Evolutionary conservation across 2,329 filamentous ascomycete genomes (phyloP).

Genomic region (Delphinella strobiligena): DNA sequence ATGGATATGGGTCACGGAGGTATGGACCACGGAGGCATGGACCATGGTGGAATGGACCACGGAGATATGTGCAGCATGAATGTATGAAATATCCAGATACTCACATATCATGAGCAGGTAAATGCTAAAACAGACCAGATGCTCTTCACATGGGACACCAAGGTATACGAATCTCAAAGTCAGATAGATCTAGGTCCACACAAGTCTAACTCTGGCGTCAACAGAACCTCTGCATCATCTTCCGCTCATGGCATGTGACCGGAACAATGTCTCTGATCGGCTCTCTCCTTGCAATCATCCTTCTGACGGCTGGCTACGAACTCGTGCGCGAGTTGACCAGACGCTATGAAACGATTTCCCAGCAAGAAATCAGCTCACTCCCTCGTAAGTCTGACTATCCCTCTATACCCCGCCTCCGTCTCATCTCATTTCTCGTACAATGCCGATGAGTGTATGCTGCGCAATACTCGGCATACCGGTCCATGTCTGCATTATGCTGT

Average conservation of each 20-base stretch:
- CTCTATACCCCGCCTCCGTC: background rate
- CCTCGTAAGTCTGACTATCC: conserved; percentile 21
- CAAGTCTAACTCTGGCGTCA: conserved; percentile 54
- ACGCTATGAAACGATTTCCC: conserved; percentile 54
- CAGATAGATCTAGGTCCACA: background rate
- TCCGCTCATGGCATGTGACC: conserved; percentile 77
- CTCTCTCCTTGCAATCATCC: conserved; percentile 71
- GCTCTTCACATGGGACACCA: conserved; percentile 59
- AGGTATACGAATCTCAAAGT: background rate
- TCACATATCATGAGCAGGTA: conserved; percentile 44
- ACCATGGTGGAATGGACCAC: conserved; percentile 38
- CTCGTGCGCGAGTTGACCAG: conserved; percentile 66
- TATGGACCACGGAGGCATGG: conserved; percentile 24
- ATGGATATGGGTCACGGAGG: conserved; percentile 11
- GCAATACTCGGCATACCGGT: too few relatives aligned
- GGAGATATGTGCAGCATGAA: conserved; percentile 75
- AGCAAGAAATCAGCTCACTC: conserved; percentile 34
- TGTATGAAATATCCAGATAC: conserved; percentile 39
- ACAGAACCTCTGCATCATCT: conserved; percentile 88
- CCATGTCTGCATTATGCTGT: too few relatives aligned
- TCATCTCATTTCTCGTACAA: background rate
- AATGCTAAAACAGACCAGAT: conserved; percentile 45
- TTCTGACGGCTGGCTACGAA: conserved; percentile 87
- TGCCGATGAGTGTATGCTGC: too few relatives aligned
- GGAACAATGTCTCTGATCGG: conserved; percentile 62